phyloP scores from a whole-genome alignment of 176 grass and related monocot species.

The Guadua angustifolia region DNA sequence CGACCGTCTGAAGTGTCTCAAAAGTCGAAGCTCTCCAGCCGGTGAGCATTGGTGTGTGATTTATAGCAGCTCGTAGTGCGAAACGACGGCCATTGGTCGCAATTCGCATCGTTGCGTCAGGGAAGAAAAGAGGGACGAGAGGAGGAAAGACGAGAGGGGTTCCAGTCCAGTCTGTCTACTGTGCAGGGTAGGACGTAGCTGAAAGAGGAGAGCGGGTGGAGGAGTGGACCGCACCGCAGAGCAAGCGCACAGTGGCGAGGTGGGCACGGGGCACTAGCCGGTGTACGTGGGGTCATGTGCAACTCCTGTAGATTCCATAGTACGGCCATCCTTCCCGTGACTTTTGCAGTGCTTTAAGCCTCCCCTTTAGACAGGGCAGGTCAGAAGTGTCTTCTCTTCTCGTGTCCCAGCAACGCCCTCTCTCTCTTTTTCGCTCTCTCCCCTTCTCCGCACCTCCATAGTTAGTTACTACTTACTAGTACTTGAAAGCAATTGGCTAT shows the following conservation, averaged over 20 bases:
- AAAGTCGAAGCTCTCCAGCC: neutral
- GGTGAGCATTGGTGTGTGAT: neutral
- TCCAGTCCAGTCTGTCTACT: neutral
- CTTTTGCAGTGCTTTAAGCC: slow-evolving; percentile 4
- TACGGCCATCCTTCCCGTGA: slow-evolving; percentile 28
- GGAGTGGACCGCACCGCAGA: neutral
- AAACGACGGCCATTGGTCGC: neutral
- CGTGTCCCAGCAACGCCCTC: neutral
- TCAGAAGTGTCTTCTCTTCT: neutral
- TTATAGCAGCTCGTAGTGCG: neutral
- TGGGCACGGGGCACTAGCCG: slow-evolving; percentile 13
- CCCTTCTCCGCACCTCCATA: too few species aligned
- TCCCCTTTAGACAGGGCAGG: neutral
- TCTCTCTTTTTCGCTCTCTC: too few species aligned
- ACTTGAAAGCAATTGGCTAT: too few species aligned
- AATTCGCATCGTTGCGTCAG: neutral
- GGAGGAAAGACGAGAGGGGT: neutral
- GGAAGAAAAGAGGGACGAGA: neutral
- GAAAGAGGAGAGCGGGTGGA: neutral
- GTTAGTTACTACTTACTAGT: too few species aligned
- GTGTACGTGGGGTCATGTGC: slow-evolving; percentile 35
- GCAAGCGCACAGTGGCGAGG: neutral
- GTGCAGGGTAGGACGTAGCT: neutral
- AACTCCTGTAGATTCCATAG: slow-evolving; percentile 46
- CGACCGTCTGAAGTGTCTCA: neutral